Evolutionary conservation across 1,284 basidiomycete species (phyloP).

Genomic region (Testicularia cyperi): DNA sequence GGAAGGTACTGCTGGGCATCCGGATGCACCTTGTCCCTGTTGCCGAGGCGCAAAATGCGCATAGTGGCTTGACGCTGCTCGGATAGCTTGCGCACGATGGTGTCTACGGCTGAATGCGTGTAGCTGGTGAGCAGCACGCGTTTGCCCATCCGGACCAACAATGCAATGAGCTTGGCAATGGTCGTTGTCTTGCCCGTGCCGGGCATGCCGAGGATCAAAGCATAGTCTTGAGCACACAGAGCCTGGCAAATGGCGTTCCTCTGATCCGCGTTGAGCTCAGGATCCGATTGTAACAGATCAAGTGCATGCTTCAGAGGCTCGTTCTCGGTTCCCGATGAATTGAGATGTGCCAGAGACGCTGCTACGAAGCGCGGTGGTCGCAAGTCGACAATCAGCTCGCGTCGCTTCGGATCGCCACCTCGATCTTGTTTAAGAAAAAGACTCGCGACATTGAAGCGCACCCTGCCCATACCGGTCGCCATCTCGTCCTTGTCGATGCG

Average conservation of each 20-base stretch:
- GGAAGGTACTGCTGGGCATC: constrained; percentile 69
- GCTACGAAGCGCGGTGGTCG: constrained; percentile 71
- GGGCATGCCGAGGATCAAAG: constrained; percentile 92
- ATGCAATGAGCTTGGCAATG: constrained; percentile 81
- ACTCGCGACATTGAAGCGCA: constrained; percentile 85
- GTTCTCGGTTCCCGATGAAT: constrained; percentile 1
- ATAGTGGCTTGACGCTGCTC: constrained; percentile 62
- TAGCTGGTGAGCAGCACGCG: constrained; percentile 86
- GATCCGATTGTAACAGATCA: constrained; percentile 7
- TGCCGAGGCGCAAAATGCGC: constrained; percentile 78
- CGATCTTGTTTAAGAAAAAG: constrained; percentile 72
- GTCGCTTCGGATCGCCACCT: constrained; percentile 64
- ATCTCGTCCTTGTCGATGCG: constrained; percentile 93
- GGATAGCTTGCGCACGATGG: constrained; percentile 74
- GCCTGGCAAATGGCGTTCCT: constrained; percentile 72
- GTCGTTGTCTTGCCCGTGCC: constrained; percentile 98
- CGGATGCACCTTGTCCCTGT: constrained; percentile 77
- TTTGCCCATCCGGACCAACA: constrained; percentile 77
- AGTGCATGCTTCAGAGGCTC: background rate
- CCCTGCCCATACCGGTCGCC: constrained; percentile 77
- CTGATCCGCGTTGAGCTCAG: constrained; percentile 75
- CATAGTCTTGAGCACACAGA: constrained; percentile 81
- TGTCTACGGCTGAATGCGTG: constrained; percentile 97
- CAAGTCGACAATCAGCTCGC: constrained; percentile 80
- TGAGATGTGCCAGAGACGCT: constrained; percentile 9